These are phyloP conservation scores for Cucurbita pepo DNA, from an alignment of 306 rosid species.

Conservation along the genomic window DNA sequence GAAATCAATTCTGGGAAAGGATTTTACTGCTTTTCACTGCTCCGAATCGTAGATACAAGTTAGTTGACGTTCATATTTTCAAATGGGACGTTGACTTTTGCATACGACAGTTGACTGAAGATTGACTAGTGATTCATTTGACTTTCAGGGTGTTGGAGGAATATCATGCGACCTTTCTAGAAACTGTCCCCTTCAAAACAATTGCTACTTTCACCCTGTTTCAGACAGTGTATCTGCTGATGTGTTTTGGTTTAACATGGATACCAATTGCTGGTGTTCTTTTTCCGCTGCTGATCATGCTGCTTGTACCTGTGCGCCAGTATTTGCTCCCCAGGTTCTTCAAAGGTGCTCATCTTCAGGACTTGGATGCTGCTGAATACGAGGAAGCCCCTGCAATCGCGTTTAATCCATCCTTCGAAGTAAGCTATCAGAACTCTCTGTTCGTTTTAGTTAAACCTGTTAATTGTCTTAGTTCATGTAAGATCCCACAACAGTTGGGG, in stretches of 20 bases:
- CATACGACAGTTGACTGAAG: not conserved
- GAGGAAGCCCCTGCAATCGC: constrained; percentile 75
- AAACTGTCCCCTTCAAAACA: constrained; percentile 79
- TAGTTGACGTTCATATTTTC: not conserved
- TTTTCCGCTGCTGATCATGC: constrained; percentile 90
- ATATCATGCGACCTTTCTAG: constrained; percentile 66
- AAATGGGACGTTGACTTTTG: not conserved
- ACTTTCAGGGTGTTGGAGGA: constrained; percentile 59
- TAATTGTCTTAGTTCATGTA: not conserved
- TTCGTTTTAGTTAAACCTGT: not conserved
- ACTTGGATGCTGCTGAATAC: constrained; percentile 76
- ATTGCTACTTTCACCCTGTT: constrained; percentile 62
- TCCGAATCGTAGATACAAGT: constrained; percentile 94
- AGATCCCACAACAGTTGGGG: no score
- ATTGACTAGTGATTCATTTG: not conserved
- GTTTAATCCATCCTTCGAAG: constrained; percentile 68
- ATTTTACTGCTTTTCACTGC: constrained; percentile 81
- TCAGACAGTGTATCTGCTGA: constrained; percentile 74
- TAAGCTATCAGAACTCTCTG: constrained; percentile 14
- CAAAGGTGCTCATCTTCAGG: constrained; percentile 80
- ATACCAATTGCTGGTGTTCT: constrained; percentile 92
- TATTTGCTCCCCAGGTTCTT: constrained; percentile 74
- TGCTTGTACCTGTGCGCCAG: constrained; percentile 87
- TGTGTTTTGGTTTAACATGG: constrained; percentile 91
- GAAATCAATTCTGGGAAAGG: constrained; percentile 97